phyloP scores from a whole-genome alignment of 208 protist genomes.

The Crithidia fasciculata region DNA sequence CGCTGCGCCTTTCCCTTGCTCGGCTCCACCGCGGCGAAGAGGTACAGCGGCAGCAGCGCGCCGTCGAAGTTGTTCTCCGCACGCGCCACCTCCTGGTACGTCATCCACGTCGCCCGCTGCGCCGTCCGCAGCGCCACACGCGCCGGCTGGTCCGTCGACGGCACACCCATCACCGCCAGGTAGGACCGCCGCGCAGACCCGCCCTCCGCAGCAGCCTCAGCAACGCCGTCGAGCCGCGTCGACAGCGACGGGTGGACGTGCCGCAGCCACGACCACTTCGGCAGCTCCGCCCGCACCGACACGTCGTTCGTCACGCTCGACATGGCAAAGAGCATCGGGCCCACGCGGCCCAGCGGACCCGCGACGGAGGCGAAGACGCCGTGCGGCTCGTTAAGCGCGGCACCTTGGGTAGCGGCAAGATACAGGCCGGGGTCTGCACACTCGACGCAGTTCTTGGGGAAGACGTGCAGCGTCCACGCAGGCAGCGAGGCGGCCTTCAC shows the following conservation, averaged over 20 bases:
- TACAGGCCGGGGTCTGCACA: neutral
- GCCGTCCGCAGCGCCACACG: neutral
- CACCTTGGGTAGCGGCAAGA: neutral
- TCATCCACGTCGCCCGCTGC: constrained; percentile 15
- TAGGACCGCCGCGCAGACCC: neutral
- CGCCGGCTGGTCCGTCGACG: neutral
- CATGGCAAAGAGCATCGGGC: constrained; percentile 12
- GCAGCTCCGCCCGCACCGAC: neutral
- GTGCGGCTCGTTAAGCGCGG: neutral
- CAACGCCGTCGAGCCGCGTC: neutral
- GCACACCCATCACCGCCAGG: constrained; percentile 10
- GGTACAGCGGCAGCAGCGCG: constrained; percentile 5
- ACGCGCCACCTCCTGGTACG: neutral
- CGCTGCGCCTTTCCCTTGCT: neutral
- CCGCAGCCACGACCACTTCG: constrained; percentile 12
- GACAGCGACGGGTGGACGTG: neutral
- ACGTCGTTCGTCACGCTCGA: constrained; percentile 13
- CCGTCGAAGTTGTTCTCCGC: constrained; percentile 3
- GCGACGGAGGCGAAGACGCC: constrained; percentile 4
- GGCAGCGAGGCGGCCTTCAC: neutral
- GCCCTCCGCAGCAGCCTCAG: neutral
- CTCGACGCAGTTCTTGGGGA: neutral
- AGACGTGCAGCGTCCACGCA: neutral
- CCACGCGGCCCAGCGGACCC: constrained; percentile 12
- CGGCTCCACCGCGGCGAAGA: constrained; percentile 4